Evolutionary conservation across 2,329 filamentous ascomycete species (phyloP).

Genomic region (Elsinoe perseae): DNA sequence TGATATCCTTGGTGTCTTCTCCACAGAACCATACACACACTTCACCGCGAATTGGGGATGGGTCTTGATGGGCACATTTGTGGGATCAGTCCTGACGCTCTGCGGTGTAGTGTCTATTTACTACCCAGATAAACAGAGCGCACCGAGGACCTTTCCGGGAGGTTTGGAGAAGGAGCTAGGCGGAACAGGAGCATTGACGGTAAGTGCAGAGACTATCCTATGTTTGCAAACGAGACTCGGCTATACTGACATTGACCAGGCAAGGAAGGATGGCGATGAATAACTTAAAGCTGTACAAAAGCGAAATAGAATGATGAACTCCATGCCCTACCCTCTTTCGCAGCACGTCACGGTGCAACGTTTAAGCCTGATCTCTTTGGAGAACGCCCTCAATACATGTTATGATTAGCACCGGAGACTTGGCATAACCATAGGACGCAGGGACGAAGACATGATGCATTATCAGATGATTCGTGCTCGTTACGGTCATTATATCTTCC

Average conservation of each 20-base stretch:
- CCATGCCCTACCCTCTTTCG: neutral
- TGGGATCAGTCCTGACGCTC: slow-evolving; percentile 35
- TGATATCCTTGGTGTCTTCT: slow-evolving; percentile 84
- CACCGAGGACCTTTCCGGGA: slow-evolving; percentile 39
- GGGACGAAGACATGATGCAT: no score
- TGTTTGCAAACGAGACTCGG: neutral
- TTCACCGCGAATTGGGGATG: slow-evolving; percentile 63
- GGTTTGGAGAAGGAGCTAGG: slow-evolving; percentile 44
- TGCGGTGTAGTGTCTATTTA: slow-evolving; percentile 33
- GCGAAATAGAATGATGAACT: neutral
- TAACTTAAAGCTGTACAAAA: neutral
- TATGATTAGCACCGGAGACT: no score
- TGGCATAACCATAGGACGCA: no score
- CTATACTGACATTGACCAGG: neutral
- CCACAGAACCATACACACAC: slow-evolving; percentile 83
- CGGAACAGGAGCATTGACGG: slow-evolving; percentile 36
- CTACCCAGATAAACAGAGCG: slow-evolving; percentile 39
- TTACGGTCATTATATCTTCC: no score
- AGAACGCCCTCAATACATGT: neutral
- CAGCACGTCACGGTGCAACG: no score
- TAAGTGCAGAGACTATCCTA: slow-evolving; percentile 25
- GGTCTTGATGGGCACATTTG: slow-evolving; percentile 46
- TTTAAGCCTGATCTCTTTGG: no score
- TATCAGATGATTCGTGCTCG: no score
- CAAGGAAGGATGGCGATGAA: neutral